phyloP scores from a whole-genome alignment of 2,329 filamentous ascomycete species.

The Cytospora chrysosperma region DNA sequence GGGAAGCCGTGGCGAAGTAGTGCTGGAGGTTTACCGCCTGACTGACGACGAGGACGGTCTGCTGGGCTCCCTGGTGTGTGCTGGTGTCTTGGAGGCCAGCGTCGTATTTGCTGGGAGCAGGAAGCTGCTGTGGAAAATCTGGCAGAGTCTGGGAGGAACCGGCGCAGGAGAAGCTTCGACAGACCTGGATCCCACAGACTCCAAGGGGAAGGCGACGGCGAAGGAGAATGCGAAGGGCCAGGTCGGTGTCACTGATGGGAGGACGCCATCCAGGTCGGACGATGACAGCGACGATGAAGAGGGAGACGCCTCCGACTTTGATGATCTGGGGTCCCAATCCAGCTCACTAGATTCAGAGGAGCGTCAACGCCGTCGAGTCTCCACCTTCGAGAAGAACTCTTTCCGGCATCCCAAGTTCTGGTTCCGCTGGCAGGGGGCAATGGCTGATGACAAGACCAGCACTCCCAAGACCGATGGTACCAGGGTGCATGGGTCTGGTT shows the following conservation, averaged over 20 bases:
- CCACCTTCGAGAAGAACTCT: constrained; percentile 29
- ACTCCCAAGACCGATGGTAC: not conserved
- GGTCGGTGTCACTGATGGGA: not conserved
- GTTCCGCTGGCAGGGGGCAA: constrained; percentile 25
- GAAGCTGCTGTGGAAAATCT: constrained; percentile 22
- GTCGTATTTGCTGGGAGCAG: constrained; percentile 28
- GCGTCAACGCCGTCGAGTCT: constrained; percentile 22
- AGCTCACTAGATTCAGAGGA: constrained; percentile 17
- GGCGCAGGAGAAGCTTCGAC: not conserved
- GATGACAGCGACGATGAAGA: not conserved
- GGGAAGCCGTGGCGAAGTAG: constrained; percentile 16
- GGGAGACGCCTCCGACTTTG: constrained; percentile 5
- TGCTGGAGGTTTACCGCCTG: constrained; percentile 28
- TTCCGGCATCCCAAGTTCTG: constrained; percentile 31
- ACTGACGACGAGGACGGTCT: constrained; percentile 27
- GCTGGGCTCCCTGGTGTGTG: constrained; percentile 22
- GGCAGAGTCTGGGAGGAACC: constrained; percentile 14
- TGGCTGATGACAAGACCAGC: not conserved
- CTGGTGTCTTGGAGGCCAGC: constrained; percentile 20
- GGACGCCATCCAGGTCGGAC: not conserved
- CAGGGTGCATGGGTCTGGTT: constrained; percentile 26
- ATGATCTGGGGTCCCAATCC: constrained; percentile 3
- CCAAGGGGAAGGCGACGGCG: not conserved
- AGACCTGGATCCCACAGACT: not conserved
- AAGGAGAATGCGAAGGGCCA: not conserved